Evolutionary conservation across 2,329 filamentous ascomycete species (phyloP), one percentile per base, ranked within the genome.

Genomic region (Sporothrix brasiliensis): DNA sequence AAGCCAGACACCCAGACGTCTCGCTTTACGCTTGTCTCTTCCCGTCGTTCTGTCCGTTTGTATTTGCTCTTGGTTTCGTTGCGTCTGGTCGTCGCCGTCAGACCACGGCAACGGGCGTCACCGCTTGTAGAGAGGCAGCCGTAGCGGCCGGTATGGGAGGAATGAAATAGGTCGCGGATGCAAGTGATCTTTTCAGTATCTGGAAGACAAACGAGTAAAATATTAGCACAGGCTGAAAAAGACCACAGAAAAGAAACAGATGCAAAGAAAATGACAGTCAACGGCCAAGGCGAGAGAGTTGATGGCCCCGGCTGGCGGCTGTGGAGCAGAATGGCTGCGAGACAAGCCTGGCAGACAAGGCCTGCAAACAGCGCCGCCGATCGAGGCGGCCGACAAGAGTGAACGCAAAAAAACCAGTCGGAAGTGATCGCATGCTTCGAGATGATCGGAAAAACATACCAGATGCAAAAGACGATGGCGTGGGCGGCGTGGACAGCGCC

Each of bases 391-490:
- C 66, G 50, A 70, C 21, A 58, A 49, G 27, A 56, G 21, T 21
- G 52, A 69, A 70, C 30, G 53, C 24, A 56, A 41, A 71, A 73
- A 74, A 72, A 56, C 16, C 50, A 56, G 11, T 3, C 54, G 65
- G 69, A 39, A 39, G 63, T 41, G 69, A 73, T 74, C 73, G 73
- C 73, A 70, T 69, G 69, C 21, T 11, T 58, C 10, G 53, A 67
- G 65, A 69, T 69, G 53, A 39, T 30, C 67, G 52, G 68, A 56
- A 53, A 72, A 63, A 73, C 73, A 68, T 74, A 74, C 73, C 72
- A 68, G 69, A 70, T 58, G 65, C 69, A 73, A 67, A 19, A 69
- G 52, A 60, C 3, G 58, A 73, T 56, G 63, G 69, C 41, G 69
- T 65, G 54, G 69, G 63, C 63, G 67, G 69, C 41, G 67, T 39